Base-by-base conservation (phyloP, 2,329 filamentous ascomycete genomes). In the Ophiosphaerella narmari region DNA sequence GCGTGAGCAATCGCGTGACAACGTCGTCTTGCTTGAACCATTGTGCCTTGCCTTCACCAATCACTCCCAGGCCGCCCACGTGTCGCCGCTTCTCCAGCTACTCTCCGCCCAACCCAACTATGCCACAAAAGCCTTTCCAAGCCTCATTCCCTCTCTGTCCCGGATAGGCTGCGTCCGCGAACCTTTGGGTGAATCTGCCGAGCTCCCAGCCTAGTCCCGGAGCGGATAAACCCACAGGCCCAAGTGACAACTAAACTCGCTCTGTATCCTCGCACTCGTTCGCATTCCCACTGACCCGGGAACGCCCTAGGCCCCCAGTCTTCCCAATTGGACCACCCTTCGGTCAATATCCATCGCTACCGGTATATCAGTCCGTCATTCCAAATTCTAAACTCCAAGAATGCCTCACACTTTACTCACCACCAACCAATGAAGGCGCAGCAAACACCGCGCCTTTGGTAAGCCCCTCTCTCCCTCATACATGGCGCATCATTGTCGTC, bases 61-160 rank as follows among this genome's bases (percentile, higher is more conserved):
- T 41, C 37, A 43, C 41, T 41, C 34, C 44, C 54, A 52, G 50
- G 35, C 23, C 34, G 29, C 33, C 24, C 42, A 35, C 33, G 42
- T 44, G 42, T 29, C 31, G 33, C 21, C 11, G 18, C 31, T 32
- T 18, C 18, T 33, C 36, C 41, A 36, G 32, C 14, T 16, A 43
- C 31, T 21, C 41, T 43, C 12, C n/a, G 26, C 23, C 18, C 11
- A 43, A 49, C 38, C 48, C 33, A 24, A 48, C 40, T 43, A 37
- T 48, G 53, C 55, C 53, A 54, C 53, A 23, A 38, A 32, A 43
- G 45, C 39, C 21, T 24, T 31, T 37, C 16, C 44, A 48, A 52
- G 52, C 52, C 52, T 35, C 39, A 14, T 37, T 35, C 38, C 41
- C 48, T 43, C 43, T 18, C 35, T 40, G 35, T 39, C 42, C 33